phyloP scores from a whole-genome alignment of 768 basidiomycete species.

The Kondoa subrosea region DNA sequence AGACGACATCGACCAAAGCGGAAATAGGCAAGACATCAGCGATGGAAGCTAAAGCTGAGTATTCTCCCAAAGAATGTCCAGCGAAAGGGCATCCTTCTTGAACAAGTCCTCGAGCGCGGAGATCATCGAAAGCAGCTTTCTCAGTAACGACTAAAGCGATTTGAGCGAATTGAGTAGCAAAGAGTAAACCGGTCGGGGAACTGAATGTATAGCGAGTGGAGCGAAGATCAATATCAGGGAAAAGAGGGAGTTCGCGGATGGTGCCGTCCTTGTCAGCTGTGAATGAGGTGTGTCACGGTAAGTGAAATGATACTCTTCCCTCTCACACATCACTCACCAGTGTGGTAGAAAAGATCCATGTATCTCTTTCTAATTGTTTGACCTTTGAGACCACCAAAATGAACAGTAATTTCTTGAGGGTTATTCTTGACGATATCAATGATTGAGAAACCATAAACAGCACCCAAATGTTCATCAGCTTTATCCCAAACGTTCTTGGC shows the following conservation, averaged over 20 bases:
- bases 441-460: slow-evolving; percentile 96
- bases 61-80: slow-evolving; percentile 95
- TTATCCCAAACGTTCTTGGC: slow-evolving; percentile 95
- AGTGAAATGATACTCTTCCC: not conserved
- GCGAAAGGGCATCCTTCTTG: slow-evolving; percentile 86
- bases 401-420: slow-evolving; percentile 79
- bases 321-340: slow-evolving; percentile 36
- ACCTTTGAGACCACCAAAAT: slow-evolving; percentile 98
- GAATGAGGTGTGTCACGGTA: not conserved
- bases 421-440: slow-evolving; percentile 88
- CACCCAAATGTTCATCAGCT: slow-evolving; percentile 78
- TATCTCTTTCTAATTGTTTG: slow-evolving; percentile 97
- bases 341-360: slow-evolving; percentile 98
- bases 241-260: slow-evolving; percentile 87
- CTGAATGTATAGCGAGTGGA: slow-evolving; percentile 97
- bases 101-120: slow-evolving; percentile 88
- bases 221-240: slow-evolving; percentile 83
- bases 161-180: slow-evolving; percentile 96
- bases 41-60: slow-evolving; percentile 92
- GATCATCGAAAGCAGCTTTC: slow-evolving; percentile 95
- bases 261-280: slow-evolving; percentile 71
- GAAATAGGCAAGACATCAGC: slow-evolving; percentile 92
- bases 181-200: slow-evolving; percentile 83
- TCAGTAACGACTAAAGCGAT: slow-evolving; percentile 96
- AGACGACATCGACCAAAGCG: slow-evolving; percentile 89